A percentile compares a stretch with the other conserved stretches of the same genome.
Conservation (phyloP, 163 green algal genomes). For the Scenedesmus sp. region DNA sequence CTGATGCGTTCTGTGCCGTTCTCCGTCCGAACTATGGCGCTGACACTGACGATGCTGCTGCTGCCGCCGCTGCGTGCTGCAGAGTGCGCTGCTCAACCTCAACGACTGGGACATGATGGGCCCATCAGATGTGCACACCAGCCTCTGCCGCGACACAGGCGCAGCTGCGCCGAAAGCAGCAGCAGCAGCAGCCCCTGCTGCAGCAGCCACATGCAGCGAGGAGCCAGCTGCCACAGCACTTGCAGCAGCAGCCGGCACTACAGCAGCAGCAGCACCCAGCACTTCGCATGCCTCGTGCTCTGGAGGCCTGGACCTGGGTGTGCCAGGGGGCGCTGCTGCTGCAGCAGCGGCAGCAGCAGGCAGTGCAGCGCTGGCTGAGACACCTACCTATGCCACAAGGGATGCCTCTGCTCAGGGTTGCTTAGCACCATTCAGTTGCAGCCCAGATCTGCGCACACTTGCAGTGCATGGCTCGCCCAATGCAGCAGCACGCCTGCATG, state of each 20-base stretch:
- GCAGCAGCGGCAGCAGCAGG: background rate
- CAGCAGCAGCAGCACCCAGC: background rate
- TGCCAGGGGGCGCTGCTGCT: background rate
- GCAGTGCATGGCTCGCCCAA: background rate
- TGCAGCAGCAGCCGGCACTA: background rate
- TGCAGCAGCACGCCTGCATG: background rate
- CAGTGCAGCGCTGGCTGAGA: background rate
- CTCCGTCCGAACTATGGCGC: background rate
- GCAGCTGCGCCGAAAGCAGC: background rate
- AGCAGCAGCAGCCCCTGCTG: background rate
- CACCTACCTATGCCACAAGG: conserved; percentile 4
- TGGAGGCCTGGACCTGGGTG: background rate
- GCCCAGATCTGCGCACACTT: background rate
- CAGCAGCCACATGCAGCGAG: background rate
- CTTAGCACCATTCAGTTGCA: background rate
- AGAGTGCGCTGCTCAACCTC: background rate
- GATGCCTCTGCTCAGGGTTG: background rate
- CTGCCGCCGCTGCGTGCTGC: background rate
- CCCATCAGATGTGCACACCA: background rate
- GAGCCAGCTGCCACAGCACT: background rate
- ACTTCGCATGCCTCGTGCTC: background rate
- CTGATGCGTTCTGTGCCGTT: background rate
- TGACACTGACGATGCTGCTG: background rate
- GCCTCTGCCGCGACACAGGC: background rate
- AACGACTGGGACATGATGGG: background rate